phyloP scores from a whole-genome alignment of 75 land plant genomes.

The Picea glauca region DNA sequence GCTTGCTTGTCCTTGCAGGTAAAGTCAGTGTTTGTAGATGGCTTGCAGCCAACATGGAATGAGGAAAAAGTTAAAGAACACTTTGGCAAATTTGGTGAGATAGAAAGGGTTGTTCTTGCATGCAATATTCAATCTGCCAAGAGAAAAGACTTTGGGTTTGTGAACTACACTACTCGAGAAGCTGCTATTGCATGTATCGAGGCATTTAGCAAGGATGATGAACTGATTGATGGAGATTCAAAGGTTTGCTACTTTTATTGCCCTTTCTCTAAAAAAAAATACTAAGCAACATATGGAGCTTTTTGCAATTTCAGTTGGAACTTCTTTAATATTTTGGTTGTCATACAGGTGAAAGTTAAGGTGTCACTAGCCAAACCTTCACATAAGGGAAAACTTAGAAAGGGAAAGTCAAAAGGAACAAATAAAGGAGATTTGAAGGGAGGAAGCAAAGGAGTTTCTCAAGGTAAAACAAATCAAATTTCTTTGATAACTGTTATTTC shows the following conservation, averaged over 20 bases:
- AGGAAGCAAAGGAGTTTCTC: not conserved
- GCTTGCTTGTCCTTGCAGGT: constrained; percentile 22
- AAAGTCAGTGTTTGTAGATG: constrained; percentile 47
- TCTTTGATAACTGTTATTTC: no score
- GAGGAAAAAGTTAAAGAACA: constrained; percentile 34
- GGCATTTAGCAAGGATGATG: constrained; percentile 32
- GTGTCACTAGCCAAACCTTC: constrained; percentile 39
- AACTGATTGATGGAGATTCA: constrained; percentile 31
- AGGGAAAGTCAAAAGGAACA: constrained; percentile 15
- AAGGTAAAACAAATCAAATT: not conserved
- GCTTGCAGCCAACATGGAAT: constrained; percentile 46
- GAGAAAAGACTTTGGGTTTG: constrained; percentile 53
- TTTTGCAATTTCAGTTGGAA: not conserved
- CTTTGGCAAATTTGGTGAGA: constrained; percentile 44
- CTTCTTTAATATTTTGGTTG: not conserved
- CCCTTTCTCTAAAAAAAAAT: not conserved
- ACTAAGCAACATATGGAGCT: not conserved
- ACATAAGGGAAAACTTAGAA: constrained; percentile 17
- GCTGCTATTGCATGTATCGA: constrained; percentile 48
- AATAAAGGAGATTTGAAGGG: constrained; percentile 1
- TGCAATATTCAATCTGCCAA: constrained; percentile 35
- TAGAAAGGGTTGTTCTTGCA: constrained; percentile 42
- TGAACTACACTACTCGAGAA: constrained; percentile 43
- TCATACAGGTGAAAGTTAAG: constrained; percentile 29
- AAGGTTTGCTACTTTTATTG: constrained; percentile 24